A percentile compares a stretch with the other conserved stretches of the same genome.
Evolutionary conservation across 2,329 filamentous ascomycete genomes (phyloP).

Genomic region (Penicillium janthinellum): DNA sequence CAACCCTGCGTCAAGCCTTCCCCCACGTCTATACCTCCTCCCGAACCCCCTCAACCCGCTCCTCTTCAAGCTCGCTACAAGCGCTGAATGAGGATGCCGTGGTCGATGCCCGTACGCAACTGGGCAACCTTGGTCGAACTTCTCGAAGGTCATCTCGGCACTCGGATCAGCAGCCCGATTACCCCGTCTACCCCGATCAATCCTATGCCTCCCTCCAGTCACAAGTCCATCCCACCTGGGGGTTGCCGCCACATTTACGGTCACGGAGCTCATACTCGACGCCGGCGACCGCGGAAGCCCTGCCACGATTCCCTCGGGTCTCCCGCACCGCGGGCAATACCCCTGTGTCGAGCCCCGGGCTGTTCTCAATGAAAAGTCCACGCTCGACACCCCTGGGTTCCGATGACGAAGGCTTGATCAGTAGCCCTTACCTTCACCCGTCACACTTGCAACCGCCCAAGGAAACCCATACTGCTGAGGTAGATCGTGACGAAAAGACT

Average conservation of each 20-base stretch:
- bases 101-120: slow-evolving; percentile 40
- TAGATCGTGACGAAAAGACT: slow-evolving; percentile 84
- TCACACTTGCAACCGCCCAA: slow-evolving; percentile 72
- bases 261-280: slow-evolving; percentile 49
- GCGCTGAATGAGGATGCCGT: slow-evolving; percentile 43
- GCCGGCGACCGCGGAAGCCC: slow-evolving; percentile 30
- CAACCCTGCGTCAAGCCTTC: slow-evolving; percentile 36
- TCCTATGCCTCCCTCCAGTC: slow-evolving; percentile 51
- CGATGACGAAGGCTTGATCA: slow-evolving; percentile 41
- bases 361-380: slow-evolving; percentile 44
- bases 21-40: slow-evolving; percentile 40
- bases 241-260: slow-evolving; percentile 41
- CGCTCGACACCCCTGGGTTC: slow-evolving; percentile 37
- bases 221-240: slow-evolving; percentile 44
- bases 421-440: slow-evolving; percentile 68
- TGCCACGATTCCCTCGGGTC: slow-evolving; percentile 26
- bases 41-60: slow-evolving; percentile 43
- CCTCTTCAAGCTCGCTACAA: slow-evolving; percentile 47
- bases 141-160: slow-evolving; percentile 35
- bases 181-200: slow-evolving; percentile 52
- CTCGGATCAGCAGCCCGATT: slow-evolving; percentile 34
- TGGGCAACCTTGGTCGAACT: slow-evolving; percentile 26
- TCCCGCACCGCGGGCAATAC: slow-evolving; percentile 51
- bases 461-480: slow-evolving; percentile 87
- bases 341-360: slow-evolving; percentile 50